phyloP scores from a whole-genome alignment of 176 grass and related monocot species.

The Coix lacrymajobi region DNA sequence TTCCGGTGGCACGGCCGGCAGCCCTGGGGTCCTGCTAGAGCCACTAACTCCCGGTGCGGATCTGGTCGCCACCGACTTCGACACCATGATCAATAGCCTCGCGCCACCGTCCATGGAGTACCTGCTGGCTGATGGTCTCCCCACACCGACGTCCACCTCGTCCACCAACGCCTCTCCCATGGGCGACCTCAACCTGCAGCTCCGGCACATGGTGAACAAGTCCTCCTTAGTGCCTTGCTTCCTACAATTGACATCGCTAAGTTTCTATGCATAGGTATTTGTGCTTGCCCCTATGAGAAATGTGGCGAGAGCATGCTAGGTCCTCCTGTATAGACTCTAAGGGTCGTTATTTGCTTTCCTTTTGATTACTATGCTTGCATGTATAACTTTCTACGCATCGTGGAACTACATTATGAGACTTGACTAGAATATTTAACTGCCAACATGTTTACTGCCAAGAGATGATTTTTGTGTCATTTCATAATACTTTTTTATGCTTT shows the following conservation, averaged over 20 bases:
- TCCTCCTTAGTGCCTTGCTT: not conserved
- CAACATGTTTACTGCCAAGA: too few species aligned
- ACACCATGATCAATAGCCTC: not conserved
- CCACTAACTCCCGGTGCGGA: slow-evolving; percentile 1
- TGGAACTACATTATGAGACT: too few species aligned
- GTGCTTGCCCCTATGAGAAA: too few species aligned
- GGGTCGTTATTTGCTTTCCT: too few species aligned
- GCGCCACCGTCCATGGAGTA: slow-evolving; percentile 22
- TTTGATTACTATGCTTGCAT: too few species aligned
- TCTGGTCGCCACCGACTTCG: slow-evolving; percentile 8
- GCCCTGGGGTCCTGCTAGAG: not conserved
- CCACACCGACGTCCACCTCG: slow-evolving; percentile 41
- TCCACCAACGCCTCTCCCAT: slow-evolving; percentile 39
- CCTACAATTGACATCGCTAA: not conserved
- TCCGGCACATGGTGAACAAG: slow-evolving; percentile 23
- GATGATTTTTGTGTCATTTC: too few species aligned
- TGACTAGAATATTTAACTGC: too few species aligned
- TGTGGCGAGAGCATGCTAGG: too few species aligned
- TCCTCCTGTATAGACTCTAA: too few species aligned
- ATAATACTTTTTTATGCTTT: too few species aligned
- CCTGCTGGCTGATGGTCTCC: slow-evolving; percentile 25
- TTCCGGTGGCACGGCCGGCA: not conserved
- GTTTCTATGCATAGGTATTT: too few species aligned
- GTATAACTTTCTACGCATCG: too few species aligned
- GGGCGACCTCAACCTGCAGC: not conserved